phyloP scores from a whole-genome alignment of 352 stramenopile genomes.

The Globisporangium iwayamae region DNA sequence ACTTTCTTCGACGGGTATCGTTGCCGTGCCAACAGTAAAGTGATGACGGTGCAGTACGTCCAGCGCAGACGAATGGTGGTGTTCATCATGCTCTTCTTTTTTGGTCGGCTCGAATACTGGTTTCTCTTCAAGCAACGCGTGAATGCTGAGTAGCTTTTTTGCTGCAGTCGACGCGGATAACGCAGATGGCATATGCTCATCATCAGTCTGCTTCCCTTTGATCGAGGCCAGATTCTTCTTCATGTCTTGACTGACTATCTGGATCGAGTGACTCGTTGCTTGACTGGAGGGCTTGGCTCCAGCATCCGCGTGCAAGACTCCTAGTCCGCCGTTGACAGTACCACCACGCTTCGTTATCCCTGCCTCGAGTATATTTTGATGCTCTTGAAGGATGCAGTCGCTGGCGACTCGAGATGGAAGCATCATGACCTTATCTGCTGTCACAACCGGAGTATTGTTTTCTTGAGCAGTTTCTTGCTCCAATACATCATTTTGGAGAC shows the following conservation, averaged over 20 bases:
- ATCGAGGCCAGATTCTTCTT: not conserved
- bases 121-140: not conserved
- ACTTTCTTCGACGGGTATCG: not conserved
- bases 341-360: not conserved
- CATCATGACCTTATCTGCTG: not conserved
- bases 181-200: not conserved
- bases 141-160: not conserved
- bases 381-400: conserved; percentile 1
- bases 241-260: not conserved
- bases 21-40: not conserved
- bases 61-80: not conserved
- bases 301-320: not conserved
- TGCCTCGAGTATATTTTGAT: not conserved
- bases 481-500: not conserved
- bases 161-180: not conserved
- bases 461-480: not conserved
- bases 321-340: conserved; percentile 1
- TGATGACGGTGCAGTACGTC: not conserved
- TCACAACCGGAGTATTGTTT: not conserved
- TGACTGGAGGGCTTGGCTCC: not conserved
- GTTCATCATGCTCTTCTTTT: not conserved
- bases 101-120: not conserved
- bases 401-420: conserved; percentile 2
- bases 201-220: not conserved
- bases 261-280: conserved; percentile 9